A percentile compares a stretch with the other conserved stretches of the same genome.
Evolutionary conservation across 306 rosid species (phyloP).

Genomic region (Canavalia gladiata): DNA sequence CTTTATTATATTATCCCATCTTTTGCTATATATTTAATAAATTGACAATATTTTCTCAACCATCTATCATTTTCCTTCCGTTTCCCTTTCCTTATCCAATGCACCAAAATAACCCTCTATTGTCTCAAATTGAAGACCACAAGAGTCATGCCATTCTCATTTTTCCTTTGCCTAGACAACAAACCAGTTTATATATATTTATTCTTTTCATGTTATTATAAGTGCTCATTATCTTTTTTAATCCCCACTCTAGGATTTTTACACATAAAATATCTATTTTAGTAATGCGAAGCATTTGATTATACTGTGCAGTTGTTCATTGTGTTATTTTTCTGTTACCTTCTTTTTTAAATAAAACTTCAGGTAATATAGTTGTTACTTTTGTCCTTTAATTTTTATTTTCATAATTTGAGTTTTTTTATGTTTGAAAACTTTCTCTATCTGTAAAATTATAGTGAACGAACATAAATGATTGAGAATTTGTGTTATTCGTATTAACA

Average conservation of each 20-base stretch:
- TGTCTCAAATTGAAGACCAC: no score
- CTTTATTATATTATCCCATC: constrained; percentile 1
- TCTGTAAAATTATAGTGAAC: no score
- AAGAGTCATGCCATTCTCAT: no score
- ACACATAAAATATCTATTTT: background rate
- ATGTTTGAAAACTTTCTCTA: background rate
- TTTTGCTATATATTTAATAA: background rate
- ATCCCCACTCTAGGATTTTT: background rate
- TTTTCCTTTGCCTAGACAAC: no score
- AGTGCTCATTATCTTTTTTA: background rate
- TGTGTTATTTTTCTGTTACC: background rate
- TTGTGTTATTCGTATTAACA: no score
- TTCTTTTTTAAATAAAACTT: background rate
- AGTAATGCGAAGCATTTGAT: background rate
- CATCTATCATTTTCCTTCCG: background rate
- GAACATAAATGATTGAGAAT: no score
- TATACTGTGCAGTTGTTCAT: background rate
- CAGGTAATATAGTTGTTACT: background rate
- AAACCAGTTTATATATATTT: background rate
- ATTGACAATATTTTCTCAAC: background rate
- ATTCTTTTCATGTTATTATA: background rate
- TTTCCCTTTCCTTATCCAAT: background rate
- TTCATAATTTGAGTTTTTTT: background rate
- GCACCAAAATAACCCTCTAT: background rate
- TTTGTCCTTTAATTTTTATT: background rate